Conservation (phyloP, 1,139 yeast genomes). For the Pichia sorboxylosa region DNA sequence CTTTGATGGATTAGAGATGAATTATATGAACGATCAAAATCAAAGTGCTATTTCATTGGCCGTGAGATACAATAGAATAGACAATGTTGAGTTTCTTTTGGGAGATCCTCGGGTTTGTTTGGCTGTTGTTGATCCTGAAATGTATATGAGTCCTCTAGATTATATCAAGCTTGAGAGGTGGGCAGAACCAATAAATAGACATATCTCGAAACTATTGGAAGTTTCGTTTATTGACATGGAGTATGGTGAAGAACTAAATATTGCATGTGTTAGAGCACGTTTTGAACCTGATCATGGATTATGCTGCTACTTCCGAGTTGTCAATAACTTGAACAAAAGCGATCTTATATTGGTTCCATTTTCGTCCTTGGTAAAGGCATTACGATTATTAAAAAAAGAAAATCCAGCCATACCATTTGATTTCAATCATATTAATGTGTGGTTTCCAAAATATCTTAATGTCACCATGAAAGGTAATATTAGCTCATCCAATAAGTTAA, state of each 20-base stretch:
- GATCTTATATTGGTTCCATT: conserved; percentile 13
- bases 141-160: conserved; percentile 36
- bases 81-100: conserved; percentile 41
- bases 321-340: conserved; percentile 6
- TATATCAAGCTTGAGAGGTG: conserved; percentile 30
- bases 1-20: conserved; percentile 41
- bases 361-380: conserved; percentile 14
- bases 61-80: conserved; percentile 56
- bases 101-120: conserved; percentile 36
- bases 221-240: conserved; percentile 25
- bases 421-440: conserved; percentile 13
- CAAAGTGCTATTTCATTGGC: conserved; percentile 11
- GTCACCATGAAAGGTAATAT: conserved; percentile 21
- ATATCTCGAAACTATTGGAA: conserved; percentile 37
- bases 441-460: conserved; percentile 29
- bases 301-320: conserved; percentile 27
- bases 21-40: conserved; percentile 41
- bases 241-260: conserved; percentile 22
- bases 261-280: conserved; percentile 25
- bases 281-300: conserved; percentile 23
- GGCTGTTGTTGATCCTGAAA: conserved; percentile 31
- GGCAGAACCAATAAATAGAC: conserved; percentile 24
- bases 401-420: conserved; percentile 16
- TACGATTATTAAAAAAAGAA: conserved; percentile 19
- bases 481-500: conserved; percentile 26